A percentile compares a stretch with the other conserved stretches of the same genome.
Evolutionary conservation across 208 protist genomes (phyloP).

Genomic region (Crithidia bombi): DNA sequence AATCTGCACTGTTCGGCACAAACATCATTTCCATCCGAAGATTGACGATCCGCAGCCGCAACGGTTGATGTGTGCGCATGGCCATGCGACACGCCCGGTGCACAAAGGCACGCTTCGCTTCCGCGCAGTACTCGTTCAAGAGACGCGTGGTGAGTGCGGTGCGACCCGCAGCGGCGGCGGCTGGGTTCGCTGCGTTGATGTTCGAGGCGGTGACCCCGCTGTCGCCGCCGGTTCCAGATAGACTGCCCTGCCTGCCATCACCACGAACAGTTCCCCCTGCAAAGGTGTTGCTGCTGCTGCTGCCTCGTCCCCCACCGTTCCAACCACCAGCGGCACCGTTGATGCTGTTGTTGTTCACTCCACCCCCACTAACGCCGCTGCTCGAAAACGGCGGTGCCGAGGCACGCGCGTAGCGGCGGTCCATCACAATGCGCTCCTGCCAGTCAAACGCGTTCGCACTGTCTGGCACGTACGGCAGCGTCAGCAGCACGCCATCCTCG

Average conservation of each 20-base stretch:
- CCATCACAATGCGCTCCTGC: constrained; percentile 74
- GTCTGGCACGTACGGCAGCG: constrained; percentile 83
- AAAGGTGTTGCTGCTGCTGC: not conserved
- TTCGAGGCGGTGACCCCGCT: not conserved
- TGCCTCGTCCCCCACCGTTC: not conserved
- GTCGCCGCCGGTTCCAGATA: not conserved
- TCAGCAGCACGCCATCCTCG: constrained; percentile 79
- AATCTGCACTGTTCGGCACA: constrained; percentile 74
- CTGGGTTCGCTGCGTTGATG: not conserved
- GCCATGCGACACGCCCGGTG: constrained; percentile 69
- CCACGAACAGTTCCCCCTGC: not conserved
- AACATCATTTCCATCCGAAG: constrained; percentile 71
- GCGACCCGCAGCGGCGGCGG: constrained; percentile 19
- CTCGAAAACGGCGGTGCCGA: not conserved
- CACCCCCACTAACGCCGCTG: not conserved
- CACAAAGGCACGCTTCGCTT: constrained; percentile 83
- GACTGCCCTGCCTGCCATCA: not conserved
- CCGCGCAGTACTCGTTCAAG: constrained; percentile 80
- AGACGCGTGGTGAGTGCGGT: constrained; percentile 48
- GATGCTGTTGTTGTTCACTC: constrained; percentile 6
- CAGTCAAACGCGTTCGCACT: constrained; percentile 61
- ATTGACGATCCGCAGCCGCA: constrained; percentile 63
- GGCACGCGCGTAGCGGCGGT: constrained; percentile 64
- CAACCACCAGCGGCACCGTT: not conserved
- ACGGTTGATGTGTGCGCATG: constrained; percentile 42